Evolutionary conservation across 164 flowering plant genomes (phyloP), one percentile per base, ranked within the genome.

Genomic region (Dillenia suffruticosa): DNA sequence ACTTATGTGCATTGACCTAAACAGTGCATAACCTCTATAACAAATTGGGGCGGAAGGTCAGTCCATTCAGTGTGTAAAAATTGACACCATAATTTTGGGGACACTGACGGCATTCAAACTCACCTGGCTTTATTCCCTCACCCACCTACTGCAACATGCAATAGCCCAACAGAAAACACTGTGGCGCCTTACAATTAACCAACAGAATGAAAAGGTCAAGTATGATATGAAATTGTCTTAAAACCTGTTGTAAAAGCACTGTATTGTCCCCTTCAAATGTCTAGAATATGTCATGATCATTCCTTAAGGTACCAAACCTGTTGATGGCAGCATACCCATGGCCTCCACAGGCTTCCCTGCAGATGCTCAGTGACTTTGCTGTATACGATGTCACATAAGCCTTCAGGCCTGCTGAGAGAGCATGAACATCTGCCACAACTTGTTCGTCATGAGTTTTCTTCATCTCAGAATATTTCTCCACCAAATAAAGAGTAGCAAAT

Each of bases 191-290:
- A 26, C 40, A 26, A 26, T 26, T 26, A 26, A 26, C 40, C 40
- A 2, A 26, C 40, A 26, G 40, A 26, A 26, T 26, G 40, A 26
- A 26, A 26, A 26, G 40, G 40, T 26, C 40, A 26, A 26, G 40
- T 26, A 26, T 26, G 15, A 26, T 16, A 49, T 8, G 14, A 13
- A n/a, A 51, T 22, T 17, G 19, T 9, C 63, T 40, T 19, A 12
- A 8, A 54, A 90, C 98, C 97, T 94, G 97, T 76, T 94, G 99
- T 48, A 91, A 77, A 63, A 94, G 96, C 60, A 94, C 97, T 9
- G 97, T 94, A 77, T 94, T 94, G 74, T 94, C 99, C 52, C 99
- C 99, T 76, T 94, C 99, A 77, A 94, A 94, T 45, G 99, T 94
- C 81, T 91, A 96, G 68, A 91, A 91, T 62, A 94, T 86, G 77